Conservation (phyloP, 2,329 filamentous ascomycete genomes). For the Colletotrichum aenigma region DNA sequence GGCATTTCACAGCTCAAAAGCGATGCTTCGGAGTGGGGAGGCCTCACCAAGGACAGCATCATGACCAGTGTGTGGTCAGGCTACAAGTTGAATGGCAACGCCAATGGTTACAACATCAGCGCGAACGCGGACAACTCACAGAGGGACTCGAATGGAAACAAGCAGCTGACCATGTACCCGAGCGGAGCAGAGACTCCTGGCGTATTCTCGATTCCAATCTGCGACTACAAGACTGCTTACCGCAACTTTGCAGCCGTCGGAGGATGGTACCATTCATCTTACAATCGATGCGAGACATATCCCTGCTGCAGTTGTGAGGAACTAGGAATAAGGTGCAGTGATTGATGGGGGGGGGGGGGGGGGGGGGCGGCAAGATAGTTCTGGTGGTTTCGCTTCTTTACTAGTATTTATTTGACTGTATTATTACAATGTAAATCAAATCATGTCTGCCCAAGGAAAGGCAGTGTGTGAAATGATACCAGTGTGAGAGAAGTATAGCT, state of each 20-base stretch:
- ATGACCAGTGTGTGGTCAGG: background rate
- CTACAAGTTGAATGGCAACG: background rate
- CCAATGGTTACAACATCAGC: background rate
- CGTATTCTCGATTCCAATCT: background rate
- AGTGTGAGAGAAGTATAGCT: too few relatives aligned
- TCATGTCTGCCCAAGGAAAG: too few relatives aligned
- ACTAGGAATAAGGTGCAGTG: background rate
- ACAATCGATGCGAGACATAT: background rate
- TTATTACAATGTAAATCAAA: too few relatives aligned
- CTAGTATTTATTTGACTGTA: too few relatives aligned
- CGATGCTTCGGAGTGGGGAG: background rate
- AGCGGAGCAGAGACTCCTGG: background rate
- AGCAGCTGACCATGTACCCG: background rate
- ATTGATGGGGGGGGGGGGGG: background rate
- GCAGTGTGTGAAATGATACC: too few relatives aligned
- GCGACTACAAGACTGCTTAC: background rate
- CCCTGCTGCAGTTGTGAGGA: background rate
- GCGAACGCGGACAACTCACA: background rate
- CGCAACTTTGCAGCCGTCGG: background rate
- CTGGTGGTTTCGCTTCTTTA: too few relatives aligned
- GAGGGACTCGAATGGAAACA: background rate
- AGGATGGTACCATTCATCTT: background rate
- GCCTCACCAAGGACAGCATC: background rate
- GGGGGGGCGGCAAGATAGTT: too few relatives aligned
- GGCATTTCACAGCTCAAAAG: background rate